A percentile compares a stretch with the other conserved stretches of the same genome.
Evolutionary conservation across 257 asterid genomes (phyloP).

Genomic region (Ligustrum vulgare): DNA sequence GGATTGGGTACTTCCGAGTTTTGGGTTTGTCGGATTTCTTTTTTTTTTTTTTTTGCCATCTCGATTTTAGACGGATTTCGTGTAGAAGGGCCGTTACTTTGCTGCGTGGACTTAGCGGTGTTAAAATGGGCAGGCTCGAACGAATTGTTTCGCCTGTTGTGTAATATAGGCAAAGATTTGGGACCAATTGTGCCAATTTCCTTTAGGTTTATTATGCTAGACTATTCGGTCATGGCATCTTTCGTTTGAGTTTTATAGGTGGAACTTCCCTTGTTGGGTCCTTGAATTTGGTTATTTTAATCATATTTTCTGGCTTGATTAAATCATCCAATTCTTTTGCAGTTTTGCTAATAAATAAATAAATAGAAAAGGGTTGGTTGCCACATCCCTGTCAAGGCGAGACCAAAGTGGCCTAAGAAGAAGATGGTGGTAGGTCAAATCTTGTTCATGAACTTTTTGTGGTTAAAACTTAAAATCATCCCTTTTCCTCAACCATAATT

Average conservation of each 20-base stretch:
- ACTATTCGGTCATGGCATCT: neutral
- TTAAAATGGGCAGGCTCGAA: too few species aligned
- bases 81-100: too few species aligned
- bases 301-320: neutral
- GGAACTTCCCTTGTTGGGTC: neutral
- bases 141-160: too few species aligned
- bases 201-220: neutral
- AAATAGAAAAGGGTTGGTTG: conserved; percentile 1
- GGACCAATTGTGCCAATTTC: too few species aligned
- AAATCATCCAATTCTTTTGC: neutral
- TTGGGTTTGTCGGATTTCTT: too few species aligned
- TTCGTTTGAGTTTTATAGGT: neutral
- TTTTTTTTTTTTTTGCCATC: too few species aligned
- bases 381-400: neutral
- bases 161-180: too few species aligned
- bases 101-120: too few species aligned
- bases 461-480: neutral
- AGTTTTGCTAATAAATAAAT: neutral
- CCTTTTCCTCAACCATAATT: neutral
- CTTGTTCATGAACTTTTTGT: neutral
- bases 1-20: too few species aligned
- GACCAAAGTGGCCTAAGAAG: neutral
- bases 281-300: neutral
- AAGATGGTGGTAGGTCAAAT: conserved; percentile 19
- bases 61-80: too few species aligned